Base-by-base conservation (phyloP, 2,329 filamentous ascomycete species). In the Aspergillus nomiae region DNA sequence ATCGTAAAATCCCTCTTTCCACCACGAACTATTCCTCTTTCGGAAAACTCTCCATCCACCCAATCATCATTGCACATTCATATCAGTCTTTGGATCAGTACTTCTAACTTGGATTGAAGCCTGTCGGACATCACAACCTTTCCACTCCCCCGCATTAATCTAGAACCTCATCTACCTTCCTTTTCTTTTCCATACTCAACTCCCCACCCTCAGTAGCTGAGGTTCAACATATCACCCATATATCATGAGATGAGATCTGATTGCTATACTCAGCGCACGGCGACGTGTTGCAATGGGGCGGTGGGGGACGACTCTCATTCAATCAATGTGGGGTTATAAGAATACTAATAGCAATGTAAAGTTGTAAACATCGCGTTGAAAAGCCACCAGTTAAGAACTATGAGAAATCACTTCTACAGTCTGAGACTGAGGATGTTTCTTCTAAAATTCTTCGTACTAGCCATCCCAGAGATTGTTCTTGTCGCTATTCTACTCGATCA, bases 191-290 rank as follows among this genome's bases (percentile, higher is more conserved):
- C 3, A 7, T n/a, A 10, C 7, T n/a, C 7, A 16, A 41, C 38
- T n/a, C 8, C 9, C 38, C 3, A n/a, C 8, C 19, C 1, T 10
- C 19, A 7, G 38, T 19, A 9, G 38, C 38, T 0, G 38, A 4
- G 1, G 9, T n/a, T 4, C 38, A 4, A 41, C 16, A 41, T 38
- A 10, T 9, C 1, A 1, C 3, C 38, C 38, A 4, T n/a, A 41
- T 41, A 10, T n/a, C 2, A 41, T 41, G 38, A 41, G 16, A 10
- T 41, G 38, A 41, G 7, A 9, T 41, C 0, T 9, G 1, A 4
- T n/a, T 4, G 16, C 7, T 41, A 4, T 10, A n/a, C 26, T 21
- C 10, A 1, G 14, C 50, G 0, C 8, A 21, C 2, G 1, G 1
- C 30, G 8, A 9, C 1, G 4, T 28, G 5, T 19, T 32, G 26